Evolutionary conservation across 2,329 filamentous ascomycete species (phyloP), one percentile per base, ranked within the genome.

Genomic region (Sporothrix pallida): DNA sequence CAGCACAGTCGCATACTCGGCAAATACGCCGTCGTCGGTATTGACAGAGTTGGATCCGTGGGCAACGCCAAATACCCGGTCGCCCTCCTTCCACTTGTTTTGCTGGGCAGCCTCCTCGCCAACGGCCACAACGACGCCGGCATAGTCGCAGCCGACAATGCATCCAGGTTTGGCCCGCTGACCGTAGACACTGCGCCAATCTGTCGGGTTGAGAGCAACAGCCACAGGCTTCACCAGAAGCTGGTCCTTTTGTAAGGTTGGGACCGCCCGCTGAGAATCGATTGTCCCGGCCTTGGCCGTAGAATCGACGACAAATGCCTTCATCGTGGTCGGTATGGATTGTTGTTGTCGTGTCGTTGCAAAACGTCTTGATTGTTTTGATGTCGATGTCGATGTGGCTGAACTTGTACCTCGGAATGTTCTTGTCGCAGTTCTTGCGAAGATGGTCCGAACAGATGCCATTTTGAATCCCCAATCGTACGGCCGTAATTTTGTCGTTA

Each of bases 91-190:
- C 74, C 85, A 83, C 5, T 77, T 71, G 74, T 83, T 84, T 13
- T 79, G 83, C 8, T 2, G 31, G n/a, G 17, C 60, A 13, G 84
- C 83, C 42, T 81, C 81, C 2, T 77, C 73, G 7, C 85, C 86
- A 20, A 87, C 80, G 71, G 83, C 81, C 62, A 84, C 82, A 2
- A 87, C 82, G 17, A 83, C 77, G 46, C 86, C 85, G 20, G 83
- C 81, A 72, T 83, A 87, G 76, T 87, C 86, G 72, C 81, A 84
- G 15, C 84, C 37, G 2, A 73, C 48, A 23, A 62, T 63, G 31
- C 68, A 56, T n/a, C 70, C 73, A 8, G 52, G 48, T 1, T 13
- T 48, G n/a, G 50, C 69, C 7, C 54, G 67, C 15, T 71, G 68
- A n/a, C 31, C 12, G 48, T 37, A 2, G 52, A 73, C 2, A 65